phyloP scores from a whole-genome alignment of 177 flowering plant species.

The Tripterygium wilfordii region DNA sequence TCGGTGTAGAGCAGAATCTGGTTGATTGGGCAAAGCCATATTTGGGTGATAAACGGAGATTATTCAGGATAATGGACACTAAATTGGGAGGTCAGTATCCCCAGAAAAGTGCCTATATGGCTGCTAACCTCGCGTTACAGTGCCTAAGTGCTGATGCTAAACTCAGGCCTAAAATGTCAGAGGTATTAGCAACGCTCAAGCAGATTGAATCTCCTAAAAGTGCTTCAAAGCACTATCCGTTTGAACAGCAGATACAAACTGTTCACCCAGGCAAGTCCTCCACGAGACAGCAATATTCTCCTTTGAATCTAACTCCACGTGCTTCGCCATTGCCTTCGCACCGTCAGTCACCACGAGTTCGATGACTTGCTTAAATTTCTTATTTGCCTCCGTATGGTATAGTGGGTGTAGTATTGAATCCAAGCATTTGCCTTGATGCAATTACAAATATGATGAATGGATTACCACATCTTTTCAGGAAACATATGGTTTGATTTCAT shows the following conservation, averaged over 20 bases:
- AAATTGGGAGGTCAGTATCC: constrained; percentile 86
- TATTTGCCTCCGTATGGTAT: neutral
- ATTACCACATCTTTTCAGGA: constrained; percentile 3
- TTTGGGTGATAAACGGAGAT: constrained; percentile 56
- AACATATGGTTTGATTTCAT: too few species aligned
- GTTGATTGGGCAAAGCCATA: constrained; percentile 85
- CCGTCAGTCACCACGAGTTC: constrained; percentile 21
- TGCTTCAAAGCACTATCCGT: constrained; percentile 20
- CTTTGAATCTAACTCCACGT: constrained; percentile 18
- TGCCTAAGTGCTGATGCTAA: constrained; percentile 59
- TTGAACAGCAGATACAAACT: constrained; percentile 18
- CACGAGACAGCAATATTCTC: constrained; percentile 35
- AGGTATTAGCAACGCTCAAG: constrained; percentile 57
- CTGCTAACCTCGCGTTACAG: constrained; percentile 57
- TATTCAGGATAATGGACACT: constrained; percentile 82
- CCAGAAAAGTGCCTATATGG: constrained; percentile 56
- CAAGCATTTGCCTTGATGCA: constrained; percentile 2
- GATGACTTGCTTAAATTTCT: constrained; percentile 15
- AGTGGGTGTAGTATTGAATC: constrained; percentile 5
- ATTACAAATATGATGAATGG: constrained; percentile 1
- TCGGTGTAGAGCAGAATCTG: constrained; percentile 61
- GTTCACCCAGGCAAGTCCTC: constrained; percentile 39
- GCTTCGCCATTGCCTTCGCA: constrained; percentile 28
- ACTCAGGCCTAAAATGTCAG: constrained; percentile 63
- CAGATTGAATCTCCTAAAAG: constrained; percentile 48